Evolutionary conservation across 345 rosid species (phyloP).

Genomic region (Euphorbia lathyris): DNA sequence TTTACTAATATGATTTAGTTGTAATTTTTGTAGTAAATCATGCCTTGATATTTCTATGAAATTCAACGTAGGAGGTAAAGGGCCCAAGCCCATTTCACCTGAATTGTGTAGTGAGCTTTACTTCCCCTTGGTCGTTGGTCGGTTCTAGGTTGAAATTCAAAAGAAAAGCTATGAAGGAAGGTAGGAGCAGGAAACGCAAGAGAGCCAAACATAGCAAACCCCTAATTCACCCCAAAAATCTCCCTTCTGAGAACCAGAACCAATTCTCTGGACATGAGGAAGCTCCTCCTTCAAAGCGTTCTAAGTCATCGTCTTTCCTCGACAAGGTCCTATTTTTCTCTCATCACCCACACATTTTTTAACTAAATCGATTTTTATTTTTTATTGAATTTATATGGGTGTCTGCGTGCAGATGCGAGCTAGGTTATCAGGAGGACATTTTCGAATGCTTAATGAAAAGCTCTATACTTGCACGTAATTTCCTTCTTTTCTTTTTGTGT

Average conservation of each 20-base stretch:
- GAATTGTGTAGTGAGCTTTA: no score
- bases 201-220: conserved; percentile 32
- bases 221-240: conserved; percentile 13
- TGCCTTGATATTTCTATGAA: no score
- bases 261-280: neutral
- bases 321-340: conserved; percentile 23
- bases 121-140: no score
- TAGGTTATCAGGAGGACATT: conserved; percentile 75
- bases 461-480: conserved; percentile 87
- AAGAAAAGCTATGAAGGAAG: conserved; percentile 45
- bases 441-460: conserved; percentile 91
- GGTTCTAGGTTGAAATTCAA: no score
- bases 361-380: neutral
- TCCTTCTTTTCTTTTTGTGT: conserved; percentile 1
- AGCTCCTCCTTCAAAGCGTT: conserved; percentile 12
- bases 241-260: neutral
- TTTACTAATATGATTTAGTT: no score
- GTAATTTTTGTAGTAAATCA: no score
- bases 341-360: neutral
- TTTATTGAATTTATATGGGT: conserved; percentile 3
- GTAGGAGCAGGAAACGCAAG: conserved; percentile 48
- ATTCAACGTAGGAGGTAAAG: no score
- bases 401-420: conserved; percentile 63
- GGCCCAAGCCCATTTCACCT: no score
- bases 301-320: conserved; percentile 28